A percentile compares a stretch with the other conserved stretches of the same genome.
Evolutionary conservation across 1,139 yeast genomes (phyloP).

Genomic region (Lodderomyces orthopsilosis): DNA sequence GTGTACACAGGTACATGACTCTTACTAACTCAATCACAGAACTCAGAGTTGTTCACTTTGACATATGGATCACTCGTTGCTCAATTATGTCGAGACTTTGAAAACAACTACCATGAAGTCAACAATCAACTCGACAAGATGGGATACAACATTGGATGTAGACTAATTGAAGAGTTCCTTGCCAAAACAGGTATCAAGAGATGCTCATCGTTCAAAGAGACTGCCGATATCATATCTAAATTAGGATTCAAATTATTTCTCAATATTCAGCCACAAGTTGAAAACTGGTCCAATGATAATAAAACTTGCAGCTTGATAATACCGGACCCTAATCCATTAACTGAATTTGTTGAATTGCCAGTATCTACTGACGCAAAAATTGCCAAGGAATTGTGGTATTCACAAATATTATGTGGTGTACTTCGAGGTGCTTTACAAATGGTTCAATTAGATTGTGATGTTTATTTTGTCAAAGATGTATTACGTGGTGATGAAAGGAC

Average conservation of each 20-base stretch:
- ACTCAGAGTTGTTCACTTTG: constrained; percentile 86
- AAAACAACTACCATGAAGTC: constrained; percentile 72
- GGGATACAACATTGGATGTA: constrained; percentile 93
- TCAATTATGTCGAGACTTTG: constrained; percentile 84
- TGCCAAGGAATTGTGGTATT: constrained; percentile 80
- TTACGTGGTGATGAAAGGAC: constrained; percentile 82
- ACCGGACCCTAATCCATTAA: constrained; percentile 77
- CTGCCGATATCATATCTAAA: constrained; percentile 82
- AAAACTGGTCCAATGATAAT: constrained; percentile 76
- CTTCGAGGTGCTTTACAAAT: constrained; percentile 88
- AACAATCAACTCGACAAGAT: constrained; percentile 81
- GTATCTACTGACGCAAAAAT: constrained; percentile 59
- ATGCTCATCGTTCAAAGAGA: constrained; percentile 76
- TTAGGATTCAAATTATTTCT: constrained; percentile 89
- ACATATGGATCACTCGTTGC: constrained; percentile 94
- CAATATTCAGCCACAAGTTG: constrained; percentile 73
- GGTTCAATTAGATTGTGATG: constrained; percentile 94
- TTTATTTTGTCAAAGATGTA: constrained; percentile 72
- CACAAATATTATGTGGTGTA: constrained; percentile 87
- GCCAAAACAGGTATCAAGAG: constrained; percentile 84
- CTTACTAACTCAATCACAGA: constrained; percentile 35
- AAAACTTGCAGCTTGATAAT: constrained; percentile 72
- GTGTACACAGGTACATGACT: too few relatives aligned
- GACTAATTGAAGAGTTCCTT: constrained; percentile 89
- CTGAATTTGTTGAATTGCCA: constrained; percentile 94